Conservation (phyloP, 1,284 basidiomycete genomes). For the Leccinum subrobustum region DNA sequence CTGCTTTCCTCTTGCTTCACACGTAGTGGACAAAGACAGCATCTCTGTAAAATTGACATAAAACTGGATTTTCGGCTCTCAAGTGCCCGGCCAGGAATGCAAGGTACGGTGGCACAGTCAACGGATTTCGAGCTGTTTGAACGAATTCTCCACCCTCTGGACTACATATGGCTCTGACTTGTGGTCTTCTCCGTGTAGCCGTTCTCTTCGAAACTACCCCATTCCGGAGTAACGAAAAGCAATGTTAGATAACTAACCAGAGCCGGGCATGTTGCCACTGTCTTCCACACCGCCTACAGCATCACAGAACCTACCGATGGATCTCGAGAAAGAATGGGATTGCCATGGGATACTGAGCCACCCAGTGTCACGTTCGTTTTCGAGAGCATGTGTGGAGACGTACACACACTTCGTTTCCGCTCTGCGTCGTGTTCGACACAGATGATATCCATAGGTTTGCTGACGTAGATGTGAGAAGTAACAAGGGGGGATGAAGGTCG, state of each 20-base stretch:
- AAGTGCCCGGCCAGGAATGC: conserved; percentile 68
- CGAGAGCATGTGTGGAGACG: too few relatives aligned
- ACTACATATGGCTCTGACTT: conserved; percentile 73
- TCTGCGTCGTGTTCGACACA: background rate
- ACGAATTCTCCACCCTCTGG: conserved; percentile 87
- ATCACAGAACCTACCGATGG: conserved; percentile 71
- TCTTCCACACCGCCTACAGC: background rate
- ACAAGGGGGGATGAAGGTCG: background rate
- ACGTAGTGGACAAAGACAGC: conserved; percentile 74
- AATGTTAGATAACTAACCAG: background rate
- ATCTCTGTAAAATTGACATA: conserved; percentile 86
- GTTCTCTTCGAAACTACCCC: background rate
- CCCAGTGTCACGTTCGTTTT: background rate
- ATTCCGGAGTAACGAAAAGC: conserved; percentile 3
- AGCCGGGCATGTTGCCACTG: background rate
- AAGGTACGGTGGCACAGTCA: conserved; percentile 27
- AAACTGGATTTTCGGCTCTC: conserved; percentile 84
- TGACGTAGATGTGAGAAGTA: background rate
- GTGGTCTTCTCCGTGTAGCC: conserved; percentile 79
- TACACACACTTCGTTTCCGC: background rate
- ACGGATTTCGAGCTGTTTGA: conserved; percentile 36
- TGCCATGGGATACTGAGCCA: background rate
- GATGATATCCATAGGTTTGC: background rate
- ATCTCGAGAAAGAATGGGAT: too few relatives aligned
- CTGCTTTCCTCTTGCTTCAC: background rate